phyloP scores from a whole-genome alignment of 768 basidiomycete species.

The Glaciozyma martinii region DNA sequence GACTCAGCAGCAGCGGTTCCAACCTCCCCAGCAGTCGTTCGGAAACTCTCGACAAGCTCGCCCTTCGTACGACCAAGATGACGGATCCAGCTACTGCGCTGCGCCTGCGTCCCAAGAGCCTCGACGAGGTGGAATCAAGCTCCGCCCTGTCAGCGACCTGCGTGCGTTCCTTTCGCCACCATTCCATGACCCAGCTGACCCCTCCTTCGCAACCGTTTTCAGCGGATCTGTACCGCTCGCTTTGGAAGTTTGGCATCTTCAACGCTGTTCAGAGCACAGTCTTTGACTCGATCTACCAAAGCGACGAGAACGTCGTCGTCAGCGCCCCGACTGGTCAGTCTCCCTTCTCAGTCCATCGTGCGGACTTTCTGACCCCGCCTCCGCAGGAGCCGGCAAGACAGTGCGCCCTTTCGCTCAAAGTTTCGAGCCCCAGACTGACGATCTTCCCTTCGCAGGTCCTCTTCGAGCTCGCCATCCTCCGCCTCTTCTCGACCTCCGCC shows the following conservation, averaged over 20 bases:
- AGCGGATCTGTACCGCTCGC: conserved; percentile 71
- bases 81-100: not conserved
- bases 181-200: too few relatives aligned
- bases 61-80: too few relatives aligned
- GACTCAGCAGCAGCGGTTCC: too few relatives aligned
- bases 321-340: conserved; percentile 62
- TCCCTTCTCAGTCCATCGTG: not conserved
- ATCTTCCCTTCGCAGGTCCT: conserved; percentile 46
- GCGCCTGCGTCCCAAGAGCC: not conserved
- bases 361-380: not conserved
- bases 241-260: conserved; percentile 84
- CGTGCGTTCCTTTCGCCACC: not conserved
- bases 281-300: conserved; percentile 49
- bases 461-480: conserved; percentile 83
- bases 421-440: not conserved
- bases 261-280: conserved; percentile 83
- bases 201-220: not conserved
- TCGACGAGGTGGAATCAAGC: not conserved
- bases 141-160: conserved; percentile 16
- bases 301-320: conserved; percentile 41
- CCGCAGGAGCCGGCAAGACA: conserved; percentile 73
- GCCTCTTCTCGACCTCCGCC: conserved; percentile 48
- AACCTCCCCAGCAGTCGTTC: too few relatives aligned
- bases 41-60: too few relatives aligned
- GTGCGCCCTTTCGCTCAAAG: not conserved